phyloP scores from a whole-genome alignment of 1,284 basidiomycete genomes.

The Ceratorhiza oryzae-sativae region DNA sequence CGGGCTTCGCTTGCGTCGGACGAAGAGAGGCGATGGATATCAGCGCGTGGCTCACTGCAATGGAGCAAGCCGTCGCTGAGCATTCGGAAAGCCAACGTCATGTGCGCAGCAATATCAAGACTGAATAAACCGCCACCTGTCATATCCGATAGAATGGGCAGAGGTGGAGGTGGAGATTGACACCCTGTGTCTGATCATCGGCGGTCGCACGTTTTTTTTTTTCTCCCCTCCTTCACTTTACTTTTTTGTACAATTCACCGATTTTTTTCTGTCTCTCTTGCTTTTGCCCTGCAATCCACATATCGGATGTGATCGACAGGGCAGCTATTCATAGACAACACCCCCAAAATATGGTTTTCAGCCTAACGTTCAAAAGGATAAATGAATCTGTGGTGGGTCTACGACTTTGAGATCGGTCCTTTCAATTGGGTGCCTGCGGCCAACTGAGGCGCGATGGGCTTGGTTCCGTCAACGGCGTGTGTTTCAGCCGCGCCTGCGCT shows the following conservation, averaged over 20 bases:
- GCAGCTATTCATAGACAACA: background rate
- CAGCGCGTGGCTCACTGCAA: constrained; percentile 75
- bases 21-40: constrained; percentile 54
- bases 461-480: background rate
- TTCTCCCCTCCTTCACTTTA: background rate
- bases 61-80: constrained; percentile 70
- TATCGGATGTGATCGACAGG: constrained; percentile 1
- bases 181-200: background rate
- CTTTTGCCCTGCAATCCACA: too few species aligned
- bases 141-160: background rate
- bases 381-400: background rate
- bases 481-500: constrained; percentile 15
- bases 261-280: background rate
- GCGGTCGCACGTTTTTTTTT: background rate
- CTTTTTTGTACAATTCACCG: background rate
- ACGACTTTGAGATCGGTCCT: background rate
- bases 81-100: constrained; percentile 42
- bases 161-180: background rate
- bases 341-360: background rate
- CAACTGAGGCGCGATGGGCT: constrained; percentile 4
- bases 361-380: background rate
- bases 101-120: background rate
- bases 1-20: constrained; percentile 52
- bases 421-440: background rate
- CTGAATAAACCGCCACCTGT: background rate